phyloP scores from a whole-genome alignment of 805 yeast genomes.

The Candida piceae region DNA sequence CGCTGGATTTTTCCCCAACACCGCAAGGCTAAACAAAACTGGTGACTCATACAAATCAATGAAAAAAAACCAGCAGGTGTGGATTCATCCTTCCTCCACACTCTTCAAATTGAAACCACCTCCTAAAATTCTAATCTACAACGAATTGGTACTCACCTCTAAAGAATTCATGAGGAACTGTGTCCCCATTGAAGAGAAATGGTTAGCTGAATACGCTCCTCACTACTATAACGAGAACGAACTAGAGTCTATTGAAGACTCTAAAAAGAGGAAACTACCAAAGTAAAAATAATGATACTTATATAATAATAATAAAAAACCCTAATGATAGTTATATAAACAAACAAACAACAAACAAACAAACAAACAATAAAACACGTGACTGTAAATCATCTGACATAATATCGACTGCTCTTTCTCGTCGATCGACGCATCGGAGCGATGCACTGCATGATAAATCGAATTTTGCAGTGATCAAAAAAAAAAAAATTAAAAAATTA shows the following conservation, averaged over 20 bases:
- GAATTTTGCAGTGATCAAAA: too few relatives aligned
- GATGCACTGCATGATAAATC: too few relatives aligned
- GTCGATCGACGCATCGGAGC: too few relatives aligned
- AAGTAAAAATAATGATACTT: background rate
- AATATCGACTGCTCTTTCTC: too few relatives aligned
- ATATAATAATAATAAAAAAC: too few relatives aligned
- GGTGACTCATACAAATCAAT: slow-evolving; percentile 70
- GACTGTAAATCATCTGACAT: too few relatives aligned
- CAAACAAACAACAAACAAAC: too few relatives aligned
- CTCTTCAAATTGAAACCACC: slow-evolving; percentile 64
- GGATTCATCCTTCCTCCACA: slow-evolving; percentile 82
- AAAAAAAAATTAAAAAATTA: too few relatives aligned
- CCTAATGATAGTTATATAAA: too few relatives aligned
- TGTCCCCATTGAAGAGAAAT: slow-evolving; percentile 62
- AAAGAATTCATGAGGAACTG: slow-evolving; percentile 86
- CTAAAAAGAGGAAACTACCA: background rate
- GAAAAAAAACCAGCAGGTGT: slow-evolving; percentile 66
- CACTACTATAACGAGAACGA: slow-evolving; percentile 35
- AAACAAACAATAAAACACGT: too few relatives aligned
- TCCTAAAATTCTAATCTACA: slow-evolving; percentile 68
- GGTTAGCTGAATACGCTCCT: slow-evolving; percentile 75
- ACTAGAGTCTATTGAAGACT: slow-evolving; percentile 1
- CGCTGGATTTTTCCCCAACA: slow-evolving; percentile 65
- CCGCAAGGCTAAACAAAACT: slow-evolving; percentile 50
- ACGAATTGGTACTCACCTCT: slow-evolving; percentile 77